phyloP scores from a whole-genome alignment of 2,329 filamentous ascomycete species.

The Amauroascus verrucosus region DNA sequence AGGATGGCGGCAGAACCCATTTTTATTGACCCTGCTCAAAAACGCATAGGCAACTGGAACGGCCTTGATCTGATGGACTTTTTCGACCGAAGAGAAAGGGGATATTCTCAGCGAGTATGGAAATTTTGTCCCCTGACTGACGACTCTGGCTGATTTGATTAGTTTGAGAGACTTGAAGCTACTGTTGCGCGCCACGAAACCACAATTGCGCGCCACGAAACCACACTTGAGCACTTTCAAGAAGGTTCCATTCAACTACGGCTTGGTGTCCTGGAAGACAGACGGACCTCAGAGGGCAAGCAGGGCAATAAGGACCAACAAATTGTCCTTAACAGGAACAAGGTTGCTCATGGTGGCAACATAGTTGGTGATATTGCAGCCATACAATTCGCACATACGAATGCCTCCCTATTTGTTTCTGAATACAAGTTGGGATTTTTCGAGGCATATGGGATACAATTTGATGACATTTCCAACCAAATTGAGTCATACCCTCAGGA shows the following conservation, averaged over 20 bases:
- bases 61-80: constrained; percentile 8
- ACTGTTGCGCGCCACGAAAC: too few relatives aligned
- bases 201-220: too few relatives aligned
- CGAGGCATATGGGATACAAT: constrained; percentile 8
- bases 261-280: constrained; percentile 10
- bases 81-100: constrained; percentile 3
- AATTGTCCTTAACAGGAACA: constrained; percentile 4
- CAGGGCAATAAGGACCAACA: constrained; percentile 2
- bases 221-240: constrained; percentile 1
- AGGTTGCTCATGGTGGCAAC: constrained; percentile 11
- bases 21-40: too few relatives aligned
- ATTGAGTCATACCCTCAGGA: constrained; percentile 5
- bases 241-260: constrained; percentile 8
- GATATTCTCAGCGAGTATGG: too few relatives aligned
- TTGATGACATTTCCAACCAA: constrained; percentile 5
- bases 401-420: not conserved
- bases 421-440: constrained; percentile 13
- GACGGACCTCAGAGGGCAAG: constrained; percentile 1
- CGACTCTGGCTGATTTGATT: constrained; percentile 7
- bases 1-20: too few relatives aligned
- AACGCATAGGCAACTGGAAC: constrained; percentile 9
- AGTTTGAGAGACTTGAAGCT: too few relatives aligned
- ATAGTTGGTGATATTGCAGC: constrained; percentile 12
- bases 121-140: constrained; percentile 4
- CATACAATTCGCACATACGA: constrained; percentile 4